Evolutionary conservation across 1,284 basidiomycete species (phyloP).

Genomic region (Ceratobasidium sp.): DNA sequence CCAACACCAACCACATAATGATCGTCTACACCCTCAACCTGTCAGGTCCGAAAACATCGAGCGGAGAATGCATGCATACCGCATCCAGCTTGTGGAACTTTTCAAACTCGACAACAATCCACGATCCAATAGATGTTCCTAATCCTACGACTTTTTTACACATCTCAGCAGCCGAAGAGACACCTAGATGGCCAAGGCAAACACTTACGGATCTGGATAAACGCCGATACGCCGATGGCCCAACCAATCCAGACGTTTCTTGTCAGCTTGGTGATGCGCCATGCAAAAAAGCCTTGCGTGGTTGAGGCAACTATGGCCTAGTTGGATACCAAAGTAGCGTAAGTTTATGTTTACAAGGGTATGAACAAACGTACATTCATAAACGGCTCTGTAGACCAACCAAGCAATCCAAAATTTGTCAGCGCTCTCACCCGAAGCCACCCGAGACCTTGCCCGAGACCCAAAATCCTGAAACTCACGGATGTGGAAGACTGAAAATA

Average conservation of each 20-base stretch:
- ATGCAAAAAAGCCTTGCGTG: conserved; percentile 43
- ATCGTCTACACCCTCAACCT: conserved; percentile 6
- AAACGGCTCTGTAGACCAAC: conserved; percentile 6
- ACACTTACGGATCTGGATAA: conserved; percentile 38
- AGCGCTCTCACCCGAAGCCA: too few relatives aligned
- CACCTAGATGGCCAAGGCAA: too few relatives aligned
- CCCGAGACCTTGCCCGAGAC: too few relatives aligned
- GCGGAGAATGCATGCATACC: conserved; percentile 44
- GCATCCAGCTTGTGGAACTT: conserved; percentile 55
- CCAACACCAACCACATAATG: conserved; percentile 53
- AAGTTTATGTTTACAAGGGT: too few relatives aligned
- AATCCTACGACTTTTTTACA: conserved; percentile 54
- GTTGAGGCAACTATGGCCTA: conserved; percentile 42
- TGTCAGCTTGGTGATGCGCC: conserved; percentile 34
- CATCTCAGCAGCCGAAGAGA: too few relatives aligned
- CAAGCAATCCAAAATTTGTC: neutral
- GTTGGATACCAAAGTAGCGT: too few relatives aligned
- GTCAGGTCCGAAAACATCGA: neutral
- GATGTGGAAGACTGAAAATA: conserved; percentile 18
- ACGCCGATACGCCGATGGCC: neutral
- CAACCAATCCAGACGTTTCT: conserved; percentile 11
- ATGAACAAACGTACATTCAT: conserved; percentile 33
- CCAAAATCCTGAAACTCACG: too few relatives aligned
- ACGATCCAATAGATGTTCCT: conserved; percentile 56
- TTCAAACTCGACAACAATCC: conserved; percentile 56